Base-by-base conservation (phyloP, 139 green algal genomes). In the Micractinium sp. region DNA sequence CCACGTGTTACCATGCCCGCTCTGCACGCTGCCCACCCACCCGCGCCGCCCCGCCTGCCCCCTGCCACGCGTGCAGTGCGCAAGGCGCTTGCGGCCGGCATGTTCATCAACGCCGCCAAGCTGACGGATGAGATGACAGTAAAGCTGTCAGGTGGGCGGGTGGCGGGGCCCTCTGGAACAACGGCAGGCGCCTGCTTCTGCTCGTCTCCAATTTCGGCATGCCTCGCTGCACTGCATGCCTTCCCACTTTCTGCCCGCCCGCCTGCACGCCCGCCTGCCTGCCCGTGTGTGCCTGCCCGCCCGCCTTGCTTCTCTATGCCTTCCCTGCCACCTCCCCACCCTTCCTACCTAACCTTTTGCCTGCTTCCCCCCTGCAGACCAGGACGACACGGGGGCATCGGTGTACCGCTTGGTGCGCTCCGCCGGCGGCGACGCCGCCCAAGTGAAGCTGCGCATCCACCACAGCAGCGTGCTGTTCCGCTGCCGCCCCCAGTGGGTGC, bases 21-120 rank as follows among this genome's bases (percentile, higher is more conserved):
- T 56, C 47, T 56, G 47, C 47, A 16, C 47, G 47, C 47, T 56
- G 47, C 47, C 47, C n/a, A n/a, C n/a, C 47, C 47, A 56, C 47
- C 47, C 47, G 47, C 47, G 47, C 47, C 71, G 3, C 29, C 35
- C 27, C 9, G 71, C 71, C 67, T 20, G 29, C 71, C 1, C 3
- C 18, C 25, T 39, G 71, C 71, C 36, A 23, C 35, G 71, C 71
- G 22, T 78, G 95, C 93, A 4, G 89, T 99, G 83, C 91, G 95
- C 71, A 99, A 99, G 87, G 95, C 95, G 33, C 96, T 99, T 87
- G 98, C 96, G 90, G 95, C 95, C 5, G 95, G 97, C 5, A 98
- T 99, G 92, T 99, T 99, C 94, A 94, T 98, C 85, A 97, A 99
- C 85, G 97, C 98, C 1, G 97, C 95, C n/a, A 95, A 95, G 89